A percentile compares a stretch with the other conserved stretches of the same genome.
phyloP scores from a whole-genome alignment of 2,329 filamentous ascomycete species.

The Xenosphaeropsis pyriputrescens region DNA sequence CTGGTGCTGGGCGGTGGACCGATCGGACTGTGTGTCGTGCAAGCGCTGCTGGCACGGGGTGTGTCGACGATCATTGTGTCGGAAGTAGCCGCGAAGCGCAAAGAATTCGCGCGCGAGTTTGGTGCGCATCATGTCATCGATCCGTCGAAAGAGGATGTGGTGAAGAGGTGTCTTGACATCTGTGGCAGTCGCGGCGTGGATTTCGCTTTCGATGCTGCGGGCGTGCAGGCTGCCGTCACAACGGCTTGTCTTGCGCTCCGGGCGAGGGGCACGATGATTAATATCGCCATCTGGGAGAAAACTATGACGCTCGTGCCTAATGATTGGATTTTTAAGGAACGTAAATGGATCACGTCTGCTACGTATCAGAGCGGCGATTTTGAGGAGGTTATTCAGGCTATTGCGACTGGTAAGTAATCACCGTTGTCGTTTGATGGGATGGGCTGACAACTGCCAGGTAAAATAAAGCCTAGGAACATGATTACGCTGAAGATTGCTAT shows the following conservation, averaged over 20 bases:
- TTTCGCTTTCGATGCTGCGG: conserved; percentile 47
- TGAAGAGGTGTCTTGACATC: conserved; percentile 27
- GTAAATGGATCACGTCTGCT: conserved; percentile 27
- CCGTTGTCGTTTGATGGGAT: not conserved
- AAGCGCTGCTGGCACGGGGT: conserved; percentile 37
- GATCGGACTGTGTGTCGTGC: conserved; percentile 44
- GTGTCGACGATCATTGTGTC: conserved; percentile 39
- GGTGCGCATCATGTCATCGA: conserved; percentile 40
- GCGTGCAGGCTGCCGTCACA: conserved; percentile 31
- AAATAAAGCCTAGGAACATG: conserved; percentile 38
- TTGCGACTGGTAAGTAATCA: conserved; percentile 18
- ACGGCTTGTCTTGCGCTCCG: conserved; percentile 31
- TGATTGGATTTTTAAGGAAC: conserved; percentile 35
- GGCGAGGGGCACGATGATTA: conserved; percentile 40
- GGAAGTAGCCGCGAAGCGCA: conserved; percentile 34
- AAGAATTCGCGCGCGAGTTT: conserved; percentile 34
- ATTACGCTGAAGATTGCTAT: conserved; percentile 43
- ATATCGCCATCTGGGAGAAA: conserved; percentile 51
- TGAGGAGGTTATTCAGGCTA: conserved; percentile 37
- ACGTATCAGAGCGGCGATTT: conserved; percentile 27
- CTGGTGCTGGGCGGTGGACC: conserved; percentile 47
- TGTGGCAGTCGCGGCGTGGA: conserved; percentile 35
- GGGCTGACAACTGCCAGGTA: conserved; percentile 18
- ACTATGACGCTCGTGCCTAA: conserved; percentile 36
- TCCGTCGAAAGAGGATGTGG: conserved; percentile 32